Evolutionary conservation across 192 early-diverging fungal genomes (phyloP).

Genomic region (Umbelopsis sp.): DNA sequence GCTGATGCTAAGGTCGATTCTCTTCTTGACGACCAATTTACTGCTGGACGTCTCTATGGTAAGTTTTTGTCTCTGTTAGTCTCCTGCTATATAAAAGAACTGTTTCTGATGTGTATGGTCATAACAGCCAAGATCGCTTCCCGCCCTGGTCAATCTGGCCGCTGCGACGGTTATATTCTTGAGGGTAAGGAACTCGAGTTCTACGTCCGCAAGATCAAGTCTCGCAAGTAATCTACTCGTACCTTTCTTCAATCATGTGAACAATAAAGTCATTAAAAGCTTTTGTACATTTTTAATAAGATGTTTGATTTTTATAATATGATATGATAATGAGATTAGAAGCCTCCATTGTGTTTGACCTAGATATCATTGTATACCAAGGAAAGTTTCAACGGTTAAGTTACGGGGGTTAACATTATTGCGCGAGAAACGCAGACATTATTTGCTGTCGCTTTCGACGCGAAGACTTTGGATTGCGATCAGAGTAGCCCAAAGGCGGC

Average conservation of each 20-base stretch:
- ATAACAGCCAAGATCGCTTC: constrained; percentile 82
- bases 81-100: not conserved
- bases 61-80: not conserved
- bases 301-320: not conserved
- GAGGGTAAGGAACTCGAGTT: constrained; percentile 99
- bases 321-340: not conserved
- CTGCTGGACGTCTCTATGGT: constrained; percentile 84
- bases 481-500: constrained; percentile 32
- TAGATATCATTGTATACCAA: no score
- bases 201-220: constrained; percentile 87
- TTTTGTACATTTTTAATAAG: constrained; percentile 23
- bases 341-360: not conserved
- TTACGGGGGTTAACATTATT: not conserved
- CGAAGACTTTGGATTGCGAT: constrained; percentile 35
- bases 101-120: not conserved
- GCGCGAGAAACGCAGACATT: not conserved
- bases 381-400: no score
- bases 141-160: constrained; percentile 97
- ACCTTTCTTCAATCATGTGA: constrained; percentile 2
- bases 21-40: constrained; percentile 92
- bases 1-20: constrained; percentile 82
- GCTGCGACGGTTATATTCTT: constrained; percentile 97
- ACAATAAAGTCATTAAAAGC: constrained; percentile 15
- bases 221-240: constrained; percentile 17
- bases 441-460: constrained; percentile 23